Base-by-base conservation (phyloP, 2,329 filamentous ascomycete genomes). In the Venturia carpophila region DNA sequence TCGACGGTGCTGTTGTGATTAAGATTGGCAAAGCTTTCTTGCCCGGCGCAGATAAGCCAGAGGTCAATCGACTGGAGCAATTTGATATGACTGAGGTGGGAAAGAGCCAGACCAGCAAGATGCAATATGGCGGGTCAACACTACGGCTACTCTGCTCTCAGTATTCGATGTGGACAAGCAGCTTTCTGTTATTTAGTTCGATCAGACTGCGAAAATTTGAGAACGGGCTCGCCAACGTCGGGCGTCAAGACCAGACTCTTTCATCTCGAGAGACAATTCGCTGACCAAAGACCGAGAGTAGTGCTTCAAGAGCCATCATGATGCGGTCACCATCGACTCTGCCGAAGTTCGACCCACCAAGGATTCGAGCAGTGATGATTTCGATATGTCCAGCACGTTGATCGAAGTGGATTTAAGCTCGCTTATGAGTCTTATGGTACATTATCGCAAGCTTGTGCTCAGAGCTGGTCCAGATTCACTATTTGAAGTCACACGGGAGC, bases 1-100 rank as follows among this genome's bases (percentile, higher is more conserved):
- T 65, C 15, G 66, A 68, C 9, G 45, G 61, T 41, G 68, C 69
- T 15, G 62, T 64, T 13, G 65, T 65, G 19, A 66, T 68, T 34
- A 67, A 65, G 41, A 66, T 71, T n/a, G 68, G 69, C 19, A 61
- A 70, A 30, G 64, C 66, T 19, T 70, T 70, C n/a, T 64, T 71
- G 27, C 65, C 67, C 5, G 69, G 69, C 3, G 67, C 69, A 3
- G 69, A 71, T 41, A 69, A 60, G 45, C 67, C 69, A 19, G 66
- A 67, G 45, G 68, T 71, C 64, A 70, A 64, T 41, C 68, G 66
- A 15, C 62, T 68, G 34, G 69, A 71, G 61, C 66, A 70, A 60
- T 67, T 58, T 41, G 62, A 65, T 37, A 70, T 70, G 67, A 63
- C 64, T n/a, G n/a, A n/a, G n/a, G n/a, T 17, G 52, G 60, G n/a